Base-by-base conservation (phyloP, 2,329 filamentous ascomycete genomes). In the Penicillium thymicola region DNA sequence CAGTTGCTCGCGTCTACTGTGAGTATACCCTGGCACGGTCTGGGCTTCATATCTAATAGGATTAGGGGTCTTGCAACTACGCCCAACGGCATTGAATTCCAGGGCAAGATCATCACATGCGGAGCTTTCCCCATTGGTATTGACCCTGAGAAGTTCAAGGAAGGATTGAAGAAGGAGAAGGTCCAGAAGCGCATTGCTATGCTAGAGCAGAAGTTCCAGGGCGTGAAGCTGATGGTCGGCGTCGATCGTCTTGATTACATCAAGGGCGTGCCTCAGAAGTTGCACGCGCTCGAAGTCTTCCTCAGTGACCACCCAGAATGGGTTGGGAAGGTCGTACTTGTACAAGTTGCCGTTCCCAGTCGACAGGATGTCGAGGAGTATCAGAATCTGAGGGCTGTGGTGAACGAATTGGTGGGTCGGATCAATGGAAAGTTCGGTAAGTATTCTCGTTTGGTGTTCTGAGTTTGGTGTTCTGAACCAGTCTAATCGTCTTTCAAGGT, bases 181-280 rank as follows among this genome's bases (percentile, higher is more conserved):
- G 91, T 97, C 1, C 87, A 93, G 70, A 88, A 93, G 67, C 89
- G 93, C 57, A 96, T 99, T 66, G 86, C 87, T 4, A 85, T 88
- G 2, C 81, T 97, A 5, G 87, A 89, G 69, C 88, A 89, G 70
- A 97, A 96, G 75, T 99, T 97, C 70, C 89, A 96, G 64, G 93
- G 92, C 45, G 90, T 96, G 67, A 97, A 97, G 78, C 84, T 97
- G 62, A 96, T 99, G 67, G 93, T 97, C 37, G 93, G 94, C 60
- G 94, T 97, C 50, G 94, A 99, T 73, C 89, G 94, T 48, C 83
- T 97, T 49, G 94, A 99, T 76, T 97, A 99, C 77, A 97, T 97
- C 85, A 97, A 97, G 78, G 94, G 94, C 61, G 92, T 99, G 10
- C 94, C 94, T 0, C 94, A 99, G 76, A 99, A 99, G 75, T 81